A percentile compares a stretch with the other conserved stretches of the same genome.
Evolutionary conservation across 805 yeast species (phyloP).

Genomic region (Debaryomyces maramus): DNA sequence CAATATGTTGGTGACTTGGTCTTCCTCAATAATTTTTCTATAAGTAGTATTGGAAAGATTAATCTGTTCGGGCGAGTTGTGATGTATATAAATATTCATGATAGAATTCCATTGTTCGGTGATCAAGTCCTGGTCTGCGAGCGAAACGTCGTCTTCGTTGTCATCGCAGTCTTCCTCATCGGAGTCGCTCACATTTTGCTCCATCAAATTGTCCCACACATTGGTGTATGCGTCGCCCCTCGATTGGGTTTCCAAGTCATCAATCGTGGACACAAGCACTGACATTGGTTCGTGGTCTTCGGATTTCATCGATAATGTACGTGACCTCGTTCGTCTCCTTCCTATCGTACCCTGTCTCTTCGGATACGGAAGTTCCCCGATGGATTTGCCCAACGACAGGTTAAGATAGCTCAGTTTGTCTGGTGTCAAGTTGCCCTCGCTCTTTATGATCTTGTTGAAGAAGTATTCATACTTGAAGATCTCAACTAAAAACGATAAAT

Average conservation of each 20-base stretch:
- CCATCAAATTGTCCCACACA: conserved; percentile 22
- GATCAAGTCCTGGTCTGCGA: conserved; percentile 8
- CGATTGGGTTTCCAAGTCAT: conserved; percentile 18
- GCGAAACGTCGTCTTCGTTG: conserved; percentile 3
- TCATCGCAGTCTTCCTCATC: conserved; percentile 6
- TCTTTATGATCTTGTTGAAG: conserved; percentile 26
- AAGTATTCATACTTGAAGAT: conserved; percentile 47
- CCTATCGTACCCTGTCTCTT: conserved; percentile 5
- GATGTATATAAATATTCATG: conserved; percentile 38
- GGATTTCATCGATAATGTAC: conserved; percentile 15
- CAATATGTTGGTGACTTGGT: conserved; percentile 13
- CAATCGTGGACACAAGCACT: conserved; percentile 26
- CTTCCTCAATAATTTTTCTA: conserved; percentile 20
- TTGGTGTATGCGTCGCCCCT: neutral
- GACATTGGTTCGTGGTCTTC: conserved; percentile 24
- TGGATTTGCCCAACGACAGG: neutral
- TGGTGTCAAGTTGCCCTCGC: neutral
- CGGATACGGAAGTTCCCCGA: conserved; percentile 3
- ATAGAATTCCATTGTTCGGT: conserved; percentile 38
- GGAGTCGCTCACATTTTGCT: conserved; percentile 9
- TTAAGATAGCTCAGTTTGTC: neutral
- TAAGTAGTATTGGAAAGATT: conserved; percentile 45
- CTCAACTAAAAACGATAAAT: conserved; percentile 44
- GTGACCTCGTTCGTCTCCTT: neutral
- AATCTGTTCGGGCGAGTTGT: conserved; percentile 48